Evolutionary conservation across 768 basidiomycete species (phyloP).

Genomic region (Mycena epipterygia): DNA sequence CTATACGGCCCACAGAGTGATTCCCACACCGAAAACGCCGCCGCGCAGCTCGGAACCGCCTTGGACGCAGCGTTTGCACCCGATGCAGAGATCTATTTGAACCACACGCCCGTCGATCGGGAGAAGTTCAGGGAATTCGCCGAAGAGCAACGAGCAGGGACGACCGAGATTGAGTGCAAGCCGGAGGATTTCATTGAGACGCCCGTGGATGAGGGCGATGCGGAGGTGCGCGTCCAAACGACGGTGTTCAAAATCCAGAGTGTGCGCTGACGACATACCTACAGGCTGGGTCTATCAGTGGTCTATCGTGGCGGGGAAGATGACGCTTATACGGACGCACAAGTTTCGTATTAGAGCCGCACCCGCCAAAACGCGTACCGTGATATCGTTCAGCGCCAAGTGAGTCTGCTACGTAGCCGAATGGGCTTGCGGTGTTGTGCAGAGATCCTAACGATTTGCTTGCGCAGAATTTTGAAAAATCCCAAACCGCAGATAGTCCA

Average conservation of each 20-base stretch:
- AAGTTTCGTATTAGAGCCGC: slow-evolving; percentile 31
- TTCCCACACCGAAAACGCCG: neutral
- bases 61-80: slow-evolving; percentile 24
- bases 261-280: neutral
- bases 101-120: slow-evolving; percentile 22
- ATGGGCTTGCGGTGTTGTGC: too few species aligned
- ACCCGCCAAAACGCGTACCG: slow-evolving; percentile 26
- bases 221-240: slow-evolving; percentile 13
- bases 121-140: slow-evolving; percentile 15
- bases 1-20: slow-evolving; percentile 15
- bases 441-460: neutral
- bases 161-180: slow-evolving; percentile 16
- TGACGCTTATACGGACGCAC: slow-evolving; percentile 23
- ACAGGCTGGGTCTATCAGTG: too few species aligned
- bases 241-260: neutral
- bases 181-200: slow-evolving; percentile 30
- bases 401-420: too few species aligned
- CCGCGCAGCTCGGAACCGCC: slow-evolving; percentile 3
- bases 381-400: slow-evolving; percentile 33
- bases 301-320: slow-evolving; percentile 32
- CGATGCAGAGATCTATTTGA: slow-evolving; percentile 29
- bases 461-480: slow-evolving; percentile 14
- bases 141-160: neutral
- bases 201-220: slow-evolving; percentile 23
- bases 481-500: slow-evolving; percentile 31